These are phyloP conservation scores for Penicillium sp. DNA, from an alignment of 2,329 filamentous ascomycete species.

Conservation along the genomic window DNA sequence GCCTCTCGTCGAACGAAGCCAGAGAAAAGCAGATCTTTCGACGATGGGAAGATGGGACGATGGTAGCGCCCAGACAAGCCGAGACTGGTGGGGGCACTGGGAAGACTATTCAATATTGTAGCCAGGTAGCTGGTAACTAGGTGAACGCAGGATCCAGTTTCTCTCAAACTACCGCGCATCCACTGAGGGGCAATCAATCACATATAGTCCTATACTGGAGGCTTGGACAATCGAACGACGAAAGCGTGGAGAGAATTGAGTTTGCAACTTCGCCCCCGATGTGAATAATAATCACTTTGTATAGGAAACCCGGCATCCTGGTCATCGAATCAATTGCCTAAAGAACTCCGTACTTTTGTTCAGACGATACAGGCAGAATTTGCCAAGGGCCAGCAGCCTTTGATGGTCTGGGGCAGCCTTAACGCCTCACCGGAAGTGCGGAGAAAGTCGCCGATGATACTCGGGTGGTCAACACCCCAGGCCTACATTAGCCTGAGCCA, in stretches of 20 bases:
- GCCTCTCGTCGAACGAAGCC: not conserved
- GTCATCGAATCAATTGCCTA: no score
- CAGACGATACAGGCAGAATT: not conserved
- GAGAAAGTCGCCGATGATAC: not conserved
- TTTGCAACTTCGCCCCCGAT: not conserved
- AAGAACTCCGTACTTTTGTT: not conserved
- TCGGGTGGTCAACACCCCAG: not conserved
- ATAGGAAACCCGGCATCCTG: no score
- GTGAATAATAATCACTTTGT: no score
- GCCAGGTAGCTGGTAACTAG: not conserved
- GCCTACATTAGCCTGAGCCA: not conserved
- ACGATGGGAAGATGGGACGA: no score
- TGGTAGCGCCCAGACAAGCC: no score
- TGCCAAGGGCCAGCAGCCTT: not conserved
- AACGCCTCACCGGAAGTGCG: not conserved
- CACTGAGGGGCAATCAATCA: not conserved
- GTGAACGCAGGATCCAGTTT: not conserved
- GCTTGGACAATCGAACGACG: not conserved
- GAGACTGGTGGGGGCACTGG: no score
- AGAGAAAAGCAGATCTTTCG: conserved; percentile 5
- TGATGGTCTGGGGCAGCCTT: no score
- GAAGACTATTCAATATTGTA: no score
- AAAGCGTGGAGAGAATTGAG: not conserved
- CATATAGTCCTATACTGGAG: conserved; percentile 1
- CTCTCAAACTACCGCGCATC: not conserved